phyloP scores from a whole-genome alignment of 1,139 yeast genomes.

The Hansenula lynferdii region DNA sequence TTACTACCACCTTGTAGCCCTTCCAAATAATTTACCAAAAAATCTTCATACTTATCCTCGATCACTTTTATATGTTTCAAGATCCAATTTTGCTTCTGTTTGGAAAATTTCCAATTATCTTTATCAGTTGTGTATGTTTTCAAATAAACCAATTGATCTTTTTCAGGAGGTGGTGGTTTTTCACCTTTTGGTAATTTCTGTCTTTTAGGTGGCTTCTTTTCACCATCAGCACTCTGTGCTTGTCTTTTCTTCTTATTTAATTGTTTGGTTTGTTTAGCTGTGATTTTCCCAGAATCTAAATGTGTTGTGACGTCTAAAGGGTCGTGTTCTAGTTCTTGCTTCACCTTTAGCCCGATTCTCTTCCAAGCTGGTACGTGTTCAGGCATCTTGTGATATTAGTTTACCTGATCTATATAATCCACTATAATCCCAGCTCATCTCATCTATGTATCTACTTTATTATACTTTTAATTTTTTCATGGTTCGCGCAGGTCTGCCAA shows the following conservation, averaged over 20 bases:
- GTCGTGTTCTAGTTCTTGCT: slow-evolving; percentile 24
- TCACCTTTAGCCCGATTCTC: slow-evolving; percentile 56
- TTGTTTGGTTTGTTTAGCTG: slow-evolving; percentile 43
- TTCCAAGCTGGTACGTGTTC: slow-evolving; percentile 84
- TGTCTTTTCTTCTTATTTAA: slow-evolving; percentile 33
- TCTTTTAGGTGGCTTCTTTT: slow-evolving; percentile 66
- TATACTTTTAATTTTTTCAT: no score
- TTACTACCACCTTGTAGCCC: slow-evolving; percentile 75
- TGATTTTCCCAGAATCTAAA: slow-evolving; percentile 41
- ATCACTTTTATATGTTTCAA: slow-evolving; percentile 58
- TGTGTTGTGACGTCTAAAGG: slow-evolving; percentile 36
- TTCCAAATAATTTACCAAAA: slow-evolving; percentile 52
- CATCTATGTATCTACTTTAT: no score
- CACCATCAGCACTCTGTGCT: slow-evolving; percentile 6
- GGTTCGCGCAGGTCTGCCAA: no score
- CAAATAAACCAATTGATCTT: slow-evolving; percentile 75
- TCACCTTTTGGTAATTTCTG: slow-evolving; percentile 71
- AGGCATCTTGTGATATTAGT: slow-evolving; percentile 12
- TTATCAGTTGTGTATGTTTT: slow-evolving; percentile 58
- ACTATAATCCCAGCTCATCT: no score
- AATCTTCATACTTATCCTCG: slow-evolving; percentile 51
- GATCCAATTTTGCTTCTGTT: slow-evolving; percentile 93
- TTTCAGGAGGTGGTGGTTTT: slow-evolving; percentile 70
- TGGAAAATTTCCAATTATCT: slow-evolving; percentile 83
- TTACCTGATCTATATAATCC: neutral